phyloP scores from a whole-genome alignment of 2,329 filamentous ascomycete species.

The Fusarium veterinarium region DNA sequence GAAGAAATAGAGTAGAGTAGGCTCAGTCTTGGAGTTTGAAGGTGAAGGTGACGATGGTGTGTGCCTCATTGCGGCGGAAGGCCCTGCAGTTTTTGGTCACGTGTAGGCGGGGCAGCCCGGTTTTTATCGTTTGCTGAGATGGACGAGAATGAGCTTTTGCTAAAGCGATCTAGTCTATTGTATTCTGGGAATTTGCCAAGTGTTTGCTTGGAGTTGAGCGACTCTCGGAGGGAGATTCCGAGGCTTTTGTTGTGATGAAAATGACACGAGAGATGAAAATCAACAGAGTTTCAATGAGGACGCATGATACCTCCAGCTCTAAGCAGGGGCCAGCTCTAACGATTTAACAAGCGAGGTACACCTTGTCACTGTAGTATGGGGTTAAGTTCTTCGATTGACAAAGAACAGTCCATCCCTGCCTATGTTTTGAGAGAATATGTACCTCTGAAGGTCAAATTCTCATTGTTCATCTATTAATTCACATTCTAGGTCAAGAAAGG shows the following conservation, averaged over 20 bases:
- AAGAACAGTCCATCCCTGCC: not conserved
- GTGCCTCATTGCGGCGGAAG: slow-evolving; percentile 44
- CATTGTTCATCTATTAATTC: not conserved
- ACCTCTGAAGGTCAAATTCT: not conserved
- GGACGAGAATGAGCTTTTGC: not conserved
- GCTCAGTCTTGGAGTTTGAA: slow-evolving; percentile 44
- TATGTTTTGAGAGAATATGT: not conserved
- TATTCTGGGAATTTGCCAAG: slow-evolving; percentile 16
- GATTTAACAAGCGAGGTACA: slow-evolving; percentile 1
- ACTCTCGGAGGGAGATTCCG: not conserved
- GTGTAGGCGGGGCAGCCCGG: slow-evolving; percentile 49
- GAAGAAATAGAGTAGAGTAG: slow-evolving; percentile 43
- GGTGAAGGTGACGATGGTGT: slow-evolving; percentile 46
- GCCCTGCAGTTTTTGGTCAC: slow-evolving; percentile 46
- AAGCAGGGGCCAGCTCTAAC: slow-evolving; percentile 18
- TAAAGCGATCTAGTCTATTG: not conserved
- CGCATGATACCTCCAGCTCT: not conserved
- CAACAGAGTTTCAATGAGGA: slow-evolving; percentile 5
- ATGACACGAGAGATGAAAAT: not conserved
- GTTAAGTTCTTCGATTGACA: not conserved
- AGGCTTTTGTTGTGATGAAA: not conserved
- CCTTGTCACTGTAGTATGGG: slow-evolving; percentile 3
- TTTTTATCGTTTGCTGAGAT: slow-evolving; percentile 18
- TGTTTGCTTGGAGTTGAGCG: not conserved
- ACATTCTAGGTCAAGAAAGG: not conserved